Evolutionary conservation across 345 rosid species (phyloP), one percentile per base, ranked within the genome.

Genomic region (Alliaria petiolata): DNA sequence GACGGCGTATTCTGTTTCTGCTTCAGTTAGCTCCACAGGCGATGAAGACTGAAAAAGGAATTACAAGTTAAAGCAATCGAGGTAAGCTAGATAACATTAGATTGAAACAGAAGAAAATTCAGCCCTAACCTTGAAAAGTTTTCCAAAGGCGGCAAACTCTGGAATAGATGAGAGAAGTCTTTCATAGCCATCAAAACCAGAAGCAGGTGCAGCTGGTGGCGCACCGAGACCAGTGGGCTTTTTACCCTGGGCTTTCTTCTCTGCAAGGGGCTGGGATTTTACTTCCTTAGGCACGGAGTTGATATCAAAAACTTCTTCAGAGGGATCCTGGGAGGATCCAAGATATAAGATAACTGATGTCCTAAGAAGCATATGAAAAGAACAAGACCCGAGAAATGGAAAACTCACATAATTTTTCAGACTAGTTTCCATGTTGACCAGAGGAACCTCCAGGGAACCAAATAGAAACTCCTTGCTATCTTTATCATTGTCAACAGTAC

Each of bases 1-100:
- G 69, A 95, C 99, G 1, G 95, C 86, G 53, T 95, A 95, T 74
- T 95, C 99, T 38, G 99, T 95, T 79, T 90, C 99, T 55, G 96
- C 91, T 87, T 95, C 99, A 36, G 99, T 91, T 69, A 91, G 85
- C 85, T 95, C 99, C 75, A 89, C 95, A 49, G 90, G 96, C 31
- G 87, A 56, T 31, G 98, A 85, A 28, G 99, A 91, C 99, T 95
- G 76, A 38, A 67, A 76, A 43, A 64, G 31, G 25, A 66, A 43
- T 63, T 8, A 75, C 15, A 52, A 7, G 60, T 78, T 69, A 68
- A 60, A 40, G 58, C 63, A 63, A 78, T 71, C 59, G 10, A 22
- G 19, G 4, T 33, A 16, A 54, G 16, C 62, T 54, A 55, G 3
- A 20, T 65, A 42, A 56, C 15, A 35, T 26, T 53, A 68, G 13